Evolutionary conservation across 1,139 yeast genomes (phyloP).

Genomic region (Hyphopichia burtonii): DNA sequence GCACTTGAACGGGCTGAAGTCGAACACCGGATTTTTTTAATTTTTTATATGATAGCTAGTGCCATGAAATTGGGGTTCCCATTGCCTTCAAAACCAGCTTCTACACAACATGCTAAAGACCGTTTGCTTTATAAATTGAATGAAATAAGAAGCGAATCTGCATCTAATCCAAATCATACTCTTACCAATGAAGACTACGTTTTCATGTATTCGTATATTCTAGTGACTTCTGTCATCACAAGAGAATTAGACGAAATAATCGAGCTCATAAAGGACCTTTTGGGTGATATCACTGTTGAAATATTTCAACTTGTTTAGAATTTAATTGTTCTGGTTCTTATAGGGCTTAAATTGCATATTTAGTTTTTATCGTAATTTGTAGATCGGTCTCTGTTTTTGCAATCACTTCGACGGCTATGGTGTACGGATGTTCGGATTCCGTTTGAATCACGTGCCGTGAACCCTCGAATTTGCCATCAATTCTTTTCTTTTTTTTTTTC

Average conservation of each 20-base stretch:
- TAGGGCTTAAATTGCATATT: neutral
- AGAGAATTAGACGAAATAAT: conserved; percentile 63
- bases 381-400: neutral
- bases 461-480: neutral
- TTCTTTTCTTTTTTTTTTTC: conserved; percentile 1
- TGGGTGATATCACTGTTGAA: conserved; percentile 64
- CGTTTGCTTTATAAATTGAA: conserved; percentile 64
- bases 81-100: conserved; percentile 72
- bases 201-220: conserved; percentile 67
- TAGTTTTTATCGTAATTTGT: neutral
- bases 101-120: conserved; percentile 74
- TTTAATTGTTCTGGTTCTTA: no score
- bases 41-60: conserved; percentile 76
- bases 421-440: neutral
- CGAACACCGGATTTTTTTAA: conserved; percentile 67
- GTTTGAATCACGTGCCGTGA: neutral
- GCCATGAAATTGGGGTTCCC: conserved; percentile 77
- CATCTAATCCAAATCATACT: conserved; percentile 14
- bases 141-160: conserved; percentile 40
- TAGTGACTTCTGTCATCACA: conserved; percentile 68
- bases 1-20: conserved; percentile 63
- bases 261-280: conserved; percentile 51
- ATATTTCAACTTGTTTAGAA: conserved; percentile 38
- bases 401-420: neutral
- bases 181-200: conserved; percentile 69